phyloP scores from a whole-genome alignment of 805 yeast species.

The Wickerhamiella slavikovae region DNA sequence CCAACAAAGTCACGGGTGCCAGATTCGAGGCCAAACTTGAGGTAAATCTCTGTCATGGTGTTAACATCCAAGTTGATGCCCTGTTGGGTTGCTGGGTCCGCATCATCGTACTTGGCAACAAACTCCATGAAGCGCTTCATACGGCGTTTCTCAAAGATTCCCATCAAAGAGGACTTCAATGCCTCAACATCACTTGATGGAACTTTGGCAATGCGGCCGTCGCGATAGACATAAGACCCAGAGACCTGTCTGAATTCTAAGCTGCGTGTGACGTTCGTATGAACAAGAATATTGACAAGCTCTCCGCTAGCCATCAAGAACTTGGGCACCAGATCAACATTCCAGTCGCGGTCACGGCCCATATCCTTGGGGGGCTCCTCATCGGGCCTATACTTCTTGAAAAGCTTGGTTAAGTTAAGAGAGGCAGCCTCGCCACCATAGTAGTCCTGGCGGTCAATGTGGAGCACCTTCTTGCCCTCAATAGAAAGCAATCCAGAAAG shows the following conservation, averaged over 20 bases:
- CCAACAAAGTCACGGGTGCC: constrained; percentile 95
- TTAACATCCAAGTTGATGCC: constrained; percentile 64
- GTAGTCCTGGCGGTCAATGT: constrained; percentile 88
- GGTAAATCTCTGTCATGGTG: constrained; percentile 81
- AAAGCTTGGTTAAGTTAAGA: constrained; percentile 27
- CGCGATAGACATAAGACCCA: constrained; percentile 86
- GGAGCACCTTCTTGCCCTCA: constrained; percentile 95
- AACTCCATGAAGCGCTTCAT: constrained; percentile 83
- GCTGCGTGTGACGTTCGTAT: constrained; percentile 89
- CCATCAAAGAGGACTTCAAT: constrained; percentile 77
- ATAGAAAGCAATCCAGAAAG: constrained; percentile 84
- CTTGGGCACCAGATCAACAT: constrained; percentile 91
- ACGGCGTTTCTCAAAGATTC: constrained; percentile 86
- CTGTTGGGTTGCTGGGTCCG: constrained; percentile 60
- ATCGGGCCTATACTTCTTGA: constrained; percentile 70
- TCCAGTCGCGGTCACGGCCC: constrained; percentile 95
- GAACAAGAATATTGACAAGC: constrained; percentile 81
- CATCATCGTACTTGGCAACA: constrained; percentile 64
- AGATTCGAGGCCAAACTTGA: constrained; percentile 71
- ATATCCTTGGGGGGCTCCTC: constrained; percentile 28
- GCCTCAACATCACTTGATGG: constrained; percentile 90
- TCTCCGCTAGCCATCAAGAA: constrained; percentile 96
- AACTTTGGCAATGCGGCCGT: constrained; percentile 81
- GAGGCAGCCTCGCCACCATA: constrained; percentile 48
- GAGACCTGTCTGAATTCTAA: constrained; percentile 90